A percentile compares a stretch with the other conserved stretches of the same genome.
phyloP scores from a whole-genome alignment of 768 basidiomycete genomes.

The Phylloporus sp. region DNA sequence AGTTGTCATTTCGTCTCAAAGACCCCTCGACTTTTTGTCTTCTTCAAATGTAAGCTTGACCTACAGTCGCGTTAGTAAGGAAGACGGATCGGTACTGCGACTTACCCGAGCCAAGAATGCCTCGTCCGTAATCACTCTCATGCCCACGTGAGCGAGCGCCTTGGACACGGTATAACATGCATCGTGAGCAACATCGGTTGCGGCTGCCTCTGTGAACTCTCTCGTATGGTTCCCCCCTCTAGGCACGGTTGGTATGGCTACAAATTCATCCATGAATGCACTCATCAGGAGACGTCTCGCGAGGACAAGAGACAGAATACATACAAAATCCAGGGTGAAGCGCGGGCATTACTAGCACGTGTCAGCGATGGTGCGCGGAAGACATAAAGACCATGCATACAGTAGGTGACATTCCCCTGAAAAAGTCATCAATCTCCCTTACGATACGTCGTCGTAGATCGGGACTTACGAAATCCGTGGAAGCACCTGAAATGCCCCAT shows the following conservation, averaged over 20 bases:
- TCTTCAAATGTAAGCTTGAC: conserved; percentile 48
- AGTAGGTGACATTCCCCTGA: conserved; percentile 60
- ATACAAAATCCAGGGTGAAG: conserved; percentile 64
- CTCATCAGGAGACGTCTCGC: not conserved
- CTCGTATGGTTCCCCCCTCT: conserved; percentile 77
- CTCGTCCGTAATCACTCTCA: conserved; percentile 66
- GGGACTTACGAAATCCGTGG: conserved; percentile 78
- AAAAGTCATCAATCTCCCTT: not conserved
- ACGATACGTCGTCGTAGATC: not conserved
- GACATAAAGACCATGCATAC: conserved; percentile 33
- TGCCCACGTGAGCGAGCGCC: conserved; percentile 64
- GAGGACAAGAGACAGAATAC: conserved; percentile 4
- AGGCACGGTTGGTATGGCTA: conserved; percentile 69
- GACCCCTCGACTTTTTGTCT: conserved; percentile 27
- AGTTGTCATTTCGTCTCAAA: not conserved
- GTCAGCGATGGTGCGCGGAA: conserved; percentile 1
- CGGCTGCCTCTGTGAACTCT: conserved; percentile 60
- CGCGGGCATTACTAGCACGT: conserved; percentile 48
- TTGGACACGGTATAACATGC: conserved; percentile 65
- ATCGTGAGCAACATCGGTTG: conserved; percentile 55
- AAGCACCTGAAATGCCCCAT: conserved; percentile 65
- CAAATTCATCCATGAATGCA: not conserved
- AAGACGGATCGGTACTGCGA: not conserved
- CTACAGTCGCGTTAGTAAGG: conserved; percentile 24
- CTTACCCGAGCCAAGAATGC: conserved; percentile 53